Conservation (phyloP, 805 yeast species). For the Cyberlindnera petersonii region DNA sequence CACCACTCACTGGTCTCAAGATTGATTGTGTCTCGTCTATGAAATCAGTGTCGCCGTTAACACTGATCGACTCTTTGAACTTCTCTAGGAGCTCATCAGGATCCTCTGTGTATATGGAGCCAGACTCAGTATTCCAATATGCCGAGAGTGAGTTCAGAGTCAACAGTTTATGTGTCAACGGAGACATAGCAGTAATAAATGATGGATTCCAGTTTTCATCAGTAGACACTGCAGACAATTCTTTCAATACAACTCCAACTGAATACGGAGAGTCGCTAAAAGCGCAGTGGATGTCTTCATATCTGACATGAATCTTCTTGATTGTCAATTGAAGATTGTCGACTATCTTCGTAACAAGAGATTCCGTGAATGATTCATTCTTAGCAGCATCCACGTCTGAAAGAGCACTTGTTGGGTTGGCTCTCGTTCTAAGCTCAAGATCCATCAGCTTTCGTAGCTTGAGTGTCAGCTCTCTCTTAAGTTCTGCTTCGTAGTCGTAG, state of each 20-base stretch:
- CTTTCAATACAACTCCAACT: slow-evolving; percentile 76
- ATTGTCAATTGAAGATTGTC: slow-evolving; percentile 91
- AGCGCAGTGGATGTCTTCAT: slow-evolving; percentile 70
- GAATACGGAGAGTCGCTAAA: slow-evolving; percentile 76
- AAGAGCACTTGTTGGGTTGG: slow-evolving; percentile 34
- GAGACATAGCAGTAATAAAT: slow-evolving; percentile 68
- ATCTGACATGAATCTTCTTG: slow-evolving; percentile 85
- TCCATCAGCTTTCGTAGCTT: slow-evolving; percentile 66
- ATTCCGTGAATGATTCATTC: slow-evolving; percentile 82
- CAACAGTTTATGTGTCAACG: slow-evolving; percentile 69
- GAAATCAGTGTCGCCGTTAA: slow-evolving; percentile 28
- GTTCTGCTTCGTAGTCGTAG: slow-evolving; percentile 49
- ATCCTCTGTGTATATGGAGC: slow-evolving; percentile 44
- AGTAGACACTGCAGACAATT: slow-evolving; percentile 88
- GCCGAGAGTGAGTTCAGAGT: slow-evolving; percentile 70
- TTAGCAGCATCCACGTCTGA: slow-evolving; percentile 39
- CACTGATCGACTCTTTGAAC: slow-evolving; percentile 43
- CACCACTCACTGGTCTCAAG: slow-evolving; percentile 84
- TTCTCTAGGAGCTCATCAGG: slow-evolving; percentile 44
- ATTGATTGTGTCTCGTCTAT: slow-evolving; percentile 47
- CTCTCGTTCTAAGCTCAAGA: slow-evolving; percentile 50
- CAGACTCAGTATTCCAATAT: slow-evolving; percentile 77
- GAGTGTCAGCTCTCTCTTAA: slow-evolving; percentile 57
- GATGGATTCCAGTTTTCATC: slow-evolving; percentile 82
- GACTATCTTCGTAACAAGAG: slow-evolving; percentile 81